Conservation (phyloP, 73 alveolate genomes). For the Breviolum minutum region DNA sequence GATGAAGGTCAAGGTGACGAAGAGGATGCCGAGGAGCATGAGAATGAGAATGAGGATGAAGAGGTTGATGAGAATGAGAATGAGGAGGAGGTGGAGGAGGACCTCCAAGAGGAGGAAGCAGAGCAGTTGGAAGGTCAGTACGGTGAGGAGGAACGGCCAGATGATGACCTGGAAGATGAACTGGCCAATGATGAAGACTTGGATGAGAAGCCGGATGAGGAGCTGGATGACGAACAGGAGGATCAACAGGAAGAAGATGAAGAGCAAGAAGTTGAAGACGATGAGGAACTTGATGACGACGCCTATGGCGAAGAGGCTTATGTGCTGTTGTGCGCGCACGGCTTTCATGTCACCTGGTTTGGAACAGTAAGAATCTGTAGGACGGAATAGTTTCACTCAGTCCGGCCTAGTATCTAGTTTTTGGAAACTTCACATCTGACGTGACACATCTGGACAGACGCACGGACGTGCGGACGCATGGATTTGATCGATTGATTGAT, state of each 20-base stretch:
- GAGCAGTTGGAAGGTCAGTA: constrained; percentile 20
- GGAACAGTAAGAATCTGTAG: too few species aligned
- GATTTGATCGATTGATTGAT: too few species aligned
- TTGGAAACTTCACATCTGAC: too few species aligned
- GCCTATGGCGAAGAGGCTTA: constrained; percentile 21
- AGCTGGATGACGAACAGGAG: not conserved
- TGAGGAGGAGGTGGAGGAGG: constrained; percentile 9
- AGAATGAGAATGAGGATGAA: not conserved
- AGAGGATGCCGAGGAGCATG: not conserved
- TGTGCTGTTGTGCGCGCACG: not conserved
- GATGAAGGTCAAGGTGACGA: constrained; percentile 11
- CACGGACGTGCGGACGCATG: too few species aligned
- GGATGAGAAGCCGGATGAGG: constrained; percentile 17
- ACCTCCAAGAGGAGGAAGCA: not conserved
- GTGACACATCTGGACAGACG: too few species aligned
- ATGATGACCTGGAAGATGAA: not conserved
- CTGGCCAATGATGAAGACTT: not conserved
- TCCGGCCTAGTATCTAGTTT: too few species aligned
- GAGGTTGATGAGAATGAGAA: not conserved
- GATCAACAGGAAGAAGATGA: constrained; percentile 11
- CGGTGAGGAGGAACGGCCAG: not conserved
- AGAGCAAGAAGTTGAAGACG: not conserved
- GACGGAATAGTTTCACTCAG: too few species aligned
- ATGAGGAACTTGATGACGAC: not conserved
- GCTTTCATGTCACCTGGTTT: too few species aligned